Evolutionary conservation across 495 filamentous ascomycete species (phyloP), one percentile per base, ranked within the genome.

Genomic region (Aspergillus funiculosus): DNA sequence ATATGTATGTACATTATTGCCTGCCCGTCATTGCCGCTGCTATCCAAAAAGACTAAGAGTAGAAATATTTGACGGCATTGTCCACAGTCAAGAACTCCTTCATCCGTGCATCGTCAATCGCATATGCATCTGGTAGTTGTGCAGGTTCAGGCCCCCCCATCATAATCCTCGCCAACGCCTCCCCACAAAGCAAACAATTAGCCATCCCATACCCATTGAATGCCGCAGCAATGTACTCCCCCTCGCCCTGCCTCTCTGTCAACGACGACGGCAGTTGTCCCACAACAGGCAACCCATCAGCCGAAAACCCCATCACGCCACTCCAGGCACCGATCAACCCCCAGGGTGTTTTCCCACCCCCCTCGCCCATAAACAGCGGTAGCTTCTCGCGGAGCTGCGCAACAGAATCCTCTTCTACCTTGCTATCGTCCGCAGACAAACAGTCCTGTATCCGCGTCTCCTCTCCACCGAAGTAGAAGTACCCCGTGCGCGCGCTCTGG

Each of bases 121-220:
- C 41, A 36, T 63, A 65, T 15, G 60, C 50, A 2, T 45, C 39
- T 2, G 60, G 58, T 19, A 65, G 50, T 52, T 51, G 54, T 6
- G 50, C 35, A 14, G 32, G 32, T 10, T 47, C 41, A 13, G 48
- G 13, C 13, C 72, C 72, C 3, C 62, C n/a, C 21, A 45, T n/a
- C 22, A 51, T 51, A 13, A 51, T 44, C 37, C 77, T 63, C 6
- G 73, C 83, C 6, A 82, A 72, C 3, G 80, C 82, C 50, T 82
- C 75, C 1, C 81, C 86, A 41, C 76, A 79, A 21, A 87, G 61
- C 43, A 81, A 76, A 29, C 78, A 81, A 63, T 85, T 84, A 1
- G 86, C 83, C 87, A 94, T 91, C 0, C 87, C 86, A 63, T 91
- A 87, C 0, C 87, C 87, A 49, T 79, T 82, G 53, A 80, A 86